A percentile compares a stretch with the other conserved stretches of the same genome.
Conservation (phyloP, 2,329 filamentous ascomycete species). For the Beauveria sp. region DNA sequence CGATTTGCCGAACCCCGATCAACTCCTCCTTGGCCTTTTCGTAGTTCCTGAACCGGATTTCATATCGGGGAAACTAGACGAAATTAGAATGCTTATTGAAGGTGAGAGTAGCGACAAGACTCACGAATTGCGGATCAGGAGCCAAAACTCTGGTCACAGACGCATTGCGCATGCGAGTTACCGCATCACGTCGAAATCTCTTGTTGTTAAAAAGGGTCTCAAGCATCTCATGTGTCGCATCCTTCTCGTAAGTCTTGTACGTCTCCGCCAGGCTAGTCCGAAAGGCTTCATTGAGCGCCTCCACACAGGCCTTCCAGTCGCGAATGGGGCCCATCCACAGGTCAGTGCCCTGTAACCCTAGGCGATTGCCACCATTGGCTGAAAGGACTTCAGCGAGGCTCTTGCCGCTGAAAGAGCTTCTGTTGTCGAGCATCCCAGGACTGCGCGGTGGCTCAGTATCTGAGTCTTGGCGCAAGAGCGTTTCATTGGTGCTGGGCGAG, state of each 20-base stretch:
- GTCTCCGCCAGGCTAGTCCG: slow-evolving; percentile 34
- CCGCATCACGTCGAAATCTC: slow-evolving; percentile 32
- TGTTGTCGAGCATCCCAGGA: slow-evolving; percentile 24
- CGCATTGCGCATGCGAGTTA: slow-evolving; percentile 38
- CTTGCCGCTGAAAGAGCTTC: slow-evolving; percentile 30
- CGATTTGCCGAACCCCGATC: slow-evolving; percentile 29
- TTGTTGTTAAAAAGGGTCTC: slow-evolving; percentile 35
- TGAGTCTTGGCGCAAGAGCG: slow-evolving; percentile 20
- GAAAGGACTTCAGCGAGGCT: slow-evolving; percentile 27
- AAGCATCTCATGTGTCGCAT: slow-evolving; percentile 34
- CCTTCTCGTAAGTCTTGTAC: slow-evolving; percentile 37
- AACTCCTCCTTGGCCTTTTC: slow-evolving; percentile 37
- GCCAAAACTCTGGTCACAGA: slow-evolving; percentile 35
- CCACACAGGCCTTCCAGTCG: slow-evolving; percentile 37
- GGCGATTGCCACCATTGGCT: slow-evolving; percentile 17
- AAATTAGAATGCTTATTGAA: slow-evolving; percentile 8
- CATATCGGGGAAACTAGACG: slow-evolving; percentile 33
- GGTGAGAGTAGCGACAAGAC: slow-evolving; percentile 10
- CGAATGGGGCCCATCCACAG: slow-evolving; percentile 31
- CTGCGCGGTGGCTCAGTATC: slow-evolving; percentile 25
- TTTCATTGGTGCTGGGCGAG: slow-evolving; percentile 17
- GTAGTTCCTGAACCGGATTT: slow-evolving; percentile 40
- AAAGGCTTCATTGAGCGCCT: slow-evolving; percentile 33
- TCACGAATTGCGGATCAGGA: slow-evolving; percentile 35
- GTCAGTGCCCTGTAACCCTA: slow-evolving; percentile 20